These are phyloP conservation scores for Telfairia occidentalis DNA, from an alignment of 331 rosid genomes.

Conservation along the genomic window DNA sequence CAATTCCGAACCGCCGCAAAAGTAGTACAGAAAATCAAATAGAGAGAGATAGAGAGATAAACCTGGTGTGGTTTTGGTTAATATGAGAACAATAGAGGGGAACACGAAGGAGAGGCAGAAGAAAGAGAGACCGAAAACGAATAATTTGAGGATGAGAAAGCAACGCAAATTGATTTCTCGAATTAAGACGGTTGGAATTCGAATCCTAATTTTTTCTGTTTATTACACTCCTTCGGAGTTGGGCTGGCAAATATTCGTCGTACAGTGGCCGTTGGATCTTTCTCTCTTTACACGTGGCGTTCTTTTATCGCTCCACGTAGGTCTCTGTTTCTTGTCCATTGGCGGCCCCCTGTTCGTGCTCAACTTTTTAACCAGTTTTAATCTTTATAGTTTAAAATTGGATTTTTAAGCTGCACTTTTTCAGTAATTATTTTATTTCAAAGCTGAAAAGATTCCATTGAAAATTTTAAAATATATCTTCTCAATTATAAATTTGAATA, in stretches of 20 bases:
- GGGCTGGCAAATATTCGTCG: constrained; percentile 8
- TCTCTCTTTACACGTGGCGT: not conserved
- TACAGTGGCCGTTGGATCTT: not conserved
- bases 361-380: not conserved
- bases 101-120: not conserved
- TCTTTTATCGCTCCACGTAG: not conserved
- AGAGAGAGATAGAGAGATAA: constrained; percentile 3
- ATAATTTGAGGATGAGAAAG: constrained; percentile 1
- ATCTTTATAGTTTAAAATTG: not conserved
- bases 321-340: not conserved
- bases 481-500: too few relatives aligned
- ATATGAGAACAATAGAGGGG: not conserved
- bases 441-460: not conserved
- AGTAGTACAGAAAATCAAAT: not conserved
- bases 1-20: not conserved
- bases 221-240: not conserved
- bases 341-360: not conserved
- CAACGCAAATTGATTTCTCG: constrained; percentile 5
- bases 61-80: not conserved
- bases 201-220: not conserved
- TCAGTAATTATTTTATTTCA: not conserved
- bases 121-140: not conserved
- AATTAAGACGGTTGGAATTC: not conserved
- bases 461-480: not conserved
- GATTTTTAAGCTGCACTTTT: not conserved